Evolutionary conservation across 2,329 filamentous ascomycete species (phyloP), one percentile per base, ranked within the genome.

Genomic region (Laburnicola sp.): DNA sequence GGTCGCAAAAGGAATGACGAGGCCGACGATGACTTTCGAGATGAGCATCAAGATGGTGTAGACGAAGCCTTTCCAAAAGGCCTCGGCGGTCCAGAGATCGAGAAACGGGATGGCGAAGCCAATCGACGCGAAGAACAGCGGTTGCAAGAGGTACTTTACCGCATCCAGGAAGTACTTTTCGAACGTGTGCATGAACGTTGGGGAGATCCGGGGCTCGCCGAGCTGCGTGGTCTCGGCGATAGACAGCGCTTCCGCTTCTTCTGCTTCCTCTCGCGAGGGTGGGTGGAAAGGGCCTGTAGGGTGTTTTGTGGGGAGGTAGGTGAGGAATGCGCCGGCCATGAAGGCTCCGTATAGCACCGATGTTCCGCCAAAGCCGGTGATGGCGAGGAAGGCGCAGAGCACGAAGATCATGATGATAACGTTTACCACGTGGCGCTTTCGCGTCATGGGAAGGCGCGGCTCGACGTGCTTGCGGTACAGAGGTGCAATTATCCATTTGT

Each of bases 91-190:
- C 62, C 62, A 69, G 1, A 69, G 58, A 46, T 63, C 58, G 10
- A 64, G 28, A 36, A 69, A 66, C 0, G 65, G 65, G 10, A 66
- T 68, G 0, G 65, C 64, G 34, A 69, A 68, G 0, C 65, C 64
- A 10, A 69, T 66, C 11, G 58, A 63, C 2, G 65, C 64, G 35
- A 69, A 69, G 58, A 68, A 69, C 11, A 68, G 45, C 6, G 65
- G 65, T 45, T 57, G 58, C n/a, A 68, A 50, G 9, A 69, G 46
- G 36, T 65, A 66, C 23, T 3, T 78, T 78, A 2, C 80, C 74
- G 7, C 78, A 50, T 7, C 83, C 48, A 2, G 78, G 76, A 11
- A 80, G 67, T 8, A 82, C 45, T 55, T 58, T 39, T 70, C 64
- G 31, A 68, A 69, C 0, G 64, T 69, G 27, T 68, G 63, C 7